Percentiles rank a stretch among this genome's conserved stretches.
Conservation (phyloP, 2,329 filamentous ascomycete species). For the Penicillium sp. region DNA sequence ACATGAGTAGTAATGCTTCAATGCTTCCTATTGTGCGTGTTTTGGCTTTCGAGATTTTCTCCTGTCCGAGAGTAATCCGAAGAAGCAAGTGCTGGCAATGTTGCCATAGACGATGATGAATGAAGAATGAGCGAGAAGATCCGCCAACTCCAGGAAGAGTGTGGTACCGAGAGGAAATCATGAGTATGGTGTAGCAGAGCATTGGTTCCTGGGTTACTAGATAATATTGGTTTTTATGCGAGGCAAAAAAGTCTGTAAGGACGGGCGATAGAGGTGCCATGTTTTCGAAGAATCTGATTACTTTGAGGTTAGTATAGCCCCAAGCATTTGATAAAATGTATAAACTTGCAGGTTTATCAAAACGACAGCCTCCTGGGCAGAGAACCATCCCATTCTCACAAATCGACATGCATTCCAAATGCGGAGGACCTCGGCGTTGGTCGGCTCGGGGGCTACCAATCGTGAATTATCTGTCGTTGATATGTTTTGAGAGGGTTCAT, state of each 20-base stretch:
- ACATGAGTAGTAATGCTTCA: not conserved
- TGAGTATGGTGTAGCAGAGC: slow-evolving; percentile 50
- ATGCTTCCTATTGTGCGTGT: slow-evolving; percentile 50
- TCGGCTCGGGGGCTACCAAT: slow-evolving; percentile 5
- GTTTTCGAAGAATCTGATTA: slow-evolving; percentile 25
- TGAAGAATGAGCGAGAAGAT: slow-evolving; percentile 46
- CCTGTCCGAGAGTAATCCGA: slow-evolving; percentile 51
- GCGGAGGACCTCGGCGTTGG: slow-evolving; percentile 32
- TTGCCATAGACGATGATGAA: slow-evolving; percentile 52
- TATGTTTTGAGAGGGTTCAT: slow-evolving; percentile 31
- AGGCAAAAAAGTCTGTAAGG: slow-evolving; percentile 45
- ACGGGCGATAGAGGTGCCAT: slow-evolving; percentile 49
- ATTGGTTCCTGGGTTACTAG: slow-evolving; percentile 52
- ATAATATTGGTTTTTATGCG: slow-evolving; percentile 46
- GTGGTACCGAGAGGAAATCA: slow-evolving; percentile 49
- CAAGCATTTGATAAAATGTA: not conserved
- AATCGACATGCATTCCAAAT: slow-evolving; percentile 51
- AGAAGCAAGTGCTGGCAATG: slow-evolving; percentile 52
- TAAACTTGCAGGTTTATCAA: slow-evolving; percentile 45
- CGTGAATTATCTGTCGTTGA: slow-evolving; percentile 5
- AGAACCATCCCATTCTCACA: slow-evolving; percentile 54
- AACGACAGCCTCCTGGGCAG: slow-evolving; percentile 49
- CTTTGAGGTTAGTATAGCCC: not conserved
- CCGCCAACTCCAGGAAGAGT: slow-evolving; percentile 37
- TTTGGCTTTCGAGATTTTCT: slow-evolving; percentile 49